Percentiles rank a stretch among this genome's conserved stretches.
Evolutionary conservation across 2,329 filamentous ascomycete species (phyloP).

Genomic region (Venturia oleaginea): DNA sequence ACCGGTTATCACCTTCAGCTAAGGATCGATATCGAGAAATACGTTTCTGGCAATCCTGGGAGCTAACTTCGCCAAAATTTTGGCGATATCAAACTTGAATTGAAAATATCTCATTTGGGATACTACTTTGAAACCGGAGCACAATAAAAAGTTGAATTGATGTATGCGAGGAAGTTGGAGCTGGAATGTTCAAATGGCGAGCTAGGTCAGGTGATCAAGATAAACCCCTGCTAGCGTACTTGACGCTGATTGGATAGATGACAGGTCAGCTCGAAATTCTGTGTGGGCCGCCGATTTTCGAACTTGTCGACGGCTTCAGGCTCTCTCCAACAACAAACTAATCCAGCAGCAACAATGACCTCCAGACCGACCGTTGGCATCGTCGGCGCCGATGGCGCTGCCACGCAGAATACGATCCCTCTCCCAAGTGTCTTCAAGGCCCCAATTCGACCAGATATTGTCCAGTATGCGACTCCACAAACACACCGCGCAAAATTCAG

Average conservation of each 20-base stretch:
- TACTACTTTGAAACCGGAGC: too few species aligned
- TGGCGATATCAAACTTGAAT: too few species aligned
- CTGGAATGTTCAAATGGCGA: not conserved
- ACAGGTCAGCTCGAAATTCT: not conserved
- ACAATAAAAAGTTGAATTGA: too few species aligned
- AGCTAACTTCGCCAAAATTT: too few species aligned
- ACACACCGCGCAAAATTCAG: not conserved
- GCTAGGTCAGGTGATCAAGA: not conserved
- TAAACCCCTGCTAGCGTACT: not conserved
- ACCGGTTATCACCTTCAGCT: too few species aligned
- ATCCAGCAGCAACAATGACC: constrained; percentile 57
- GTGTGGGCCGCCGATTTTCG: not conserved
- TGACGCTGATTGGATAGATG: not conserved
- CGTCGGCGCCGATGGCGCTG: constrained; percentile 89
- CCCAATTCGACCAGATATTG: constrained; percentile 97
- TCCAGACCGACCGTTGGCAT: constrained; percentile 96
- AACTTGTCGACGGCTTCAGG: not conserved
- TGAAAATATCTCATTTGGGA: too few species aligned
- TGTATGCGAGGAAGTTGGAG: not conserved
- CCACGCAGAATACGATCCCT: constrained; percentile 80
- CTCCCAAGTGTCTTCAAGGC: constrained; percentile 94
- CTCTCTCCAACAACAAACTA: not conserved
- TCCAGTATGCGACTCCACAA: constrained; percentile 59
- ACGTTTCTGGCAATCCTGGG: too few species aligned
- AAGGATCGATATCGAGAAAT: too few species aligned